Evolutionary conservation across 2,329 filamentous ascomycete genomes (phyloP).

Genomic region (Penicillium palitans): DNA sequence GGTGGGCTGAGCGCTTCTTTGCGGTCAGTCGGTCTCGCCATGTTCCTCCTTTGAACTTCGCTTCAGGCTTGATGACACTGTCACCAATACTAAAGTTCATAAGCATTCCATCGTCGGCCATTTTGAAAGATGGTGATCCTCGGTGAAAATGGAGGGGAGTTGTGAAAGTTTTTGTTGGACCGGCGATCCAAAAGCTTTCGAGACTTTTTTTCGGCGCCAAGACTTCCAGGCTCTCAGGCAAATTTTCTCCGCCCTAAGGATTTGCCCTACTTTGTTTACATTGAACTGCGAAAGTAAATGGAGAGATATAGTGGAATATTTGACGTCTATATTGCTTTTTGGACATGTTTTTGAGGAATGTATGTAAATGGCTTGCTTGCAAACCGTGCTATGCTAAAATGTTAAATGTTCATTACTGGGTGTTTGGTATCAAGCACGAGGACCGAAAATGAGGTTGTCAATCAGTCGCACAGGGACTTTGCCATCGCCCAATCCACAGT

Average conservation of each 20-base stretch:
- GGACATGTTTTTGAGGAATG: neutral
- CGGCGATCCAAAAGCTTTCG: constrained; percentile 18
- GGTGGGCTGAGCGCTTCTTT: constrained; percentile 63
- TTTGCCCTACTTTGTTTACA: constrained; percentile 35
- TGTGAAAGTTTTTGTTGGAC: constrained; percentile 8
- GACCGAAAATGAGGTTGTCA: constrained; percentile 79
- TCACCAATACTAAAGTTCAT: constrained; percentile 84
- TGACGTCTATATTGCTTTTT: neutral
- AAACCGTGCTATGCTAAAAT: neutral
- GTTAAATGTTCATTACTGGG: neutral
- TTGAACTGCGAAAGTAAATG: neutral
- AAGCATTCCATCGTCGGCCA: constrained; percentile 95
- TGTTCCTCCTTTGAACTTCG: constrained; percentile 78
- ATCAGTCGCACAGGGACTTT: constrained; percentile 82
- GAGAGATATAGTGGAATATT: constrained; percentile 6
- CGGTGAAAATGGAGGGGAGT: neutral
- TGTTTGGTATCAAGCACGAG: constrained; percentile 20
- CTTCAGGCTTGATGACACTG: constrained; percentile 60
- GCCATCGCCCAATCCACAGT: constrained; percentile 67
- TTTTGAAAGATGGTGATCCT: constrained; percentile 41
- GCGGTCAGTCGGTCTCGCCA: constrained; percentile 88
- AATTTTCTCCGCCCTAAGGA: constrained; percentile 38
- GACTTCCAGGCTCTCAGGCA: constrained; percentile 22
- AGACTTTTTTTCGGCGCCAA: constrained; percentile 29
- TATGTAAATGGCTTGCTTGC: neutral